Conservation (phyloP, 805 yeast species). For the Ogataea trehalophila region DNA sequence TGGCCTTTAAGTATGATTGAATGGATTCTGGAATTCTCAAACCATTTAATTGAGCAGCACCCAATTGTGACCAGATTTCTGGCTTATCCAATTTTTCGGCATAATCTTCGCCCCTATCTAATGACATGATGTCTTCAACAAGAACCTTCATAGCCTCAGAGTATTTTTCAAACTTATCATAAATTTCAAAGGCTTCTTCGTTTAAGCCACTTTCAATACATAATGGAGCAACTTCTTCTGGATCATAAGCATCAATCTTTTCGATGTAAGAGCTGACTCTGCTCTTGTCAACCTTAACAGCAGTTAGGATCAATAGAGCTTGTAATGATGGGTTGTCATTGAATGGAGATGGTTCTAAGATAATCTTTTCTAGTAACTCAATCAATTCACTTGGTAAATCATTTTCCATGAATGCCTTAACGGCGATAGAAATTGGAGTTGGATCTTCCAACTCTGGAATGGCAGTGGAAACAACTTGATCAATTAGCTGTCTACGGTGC, state of each 20-base stretch:
- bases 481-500: constrained; percentile 88
- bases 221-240: constrained; percentile 88
- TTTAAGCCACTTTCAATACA: constrained; percentile 82
- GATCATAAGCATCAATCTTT: constrained; percentile 85
- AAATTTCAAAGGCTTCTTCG: constrained; percentile 94
- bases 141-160: constrained; percentile 82
- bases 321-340: constrained; percentile 93
- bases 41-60: constrained; percentile 94
- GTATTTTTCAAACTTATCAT: constrained; percentile 75
- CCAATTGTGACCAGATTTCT: constrained; percentile 91
- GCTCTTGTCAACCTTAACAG: constrained; percentile 89
- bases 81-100: constrained; percentile 86
- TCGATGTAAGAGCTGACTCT: constrained; percentile 82
- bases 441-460: constrained; percentile 92
- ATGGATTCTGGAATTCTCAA: constrained; percentile 88
- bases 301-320: constrained; percentile 88
- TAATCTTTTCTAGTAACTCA: constrained; percentile 92
- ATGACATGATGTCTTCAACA: constrained; percentile 88
- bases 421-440: constrained; percentile 89
- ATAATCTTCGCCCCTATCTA: constrained; percentile 90
- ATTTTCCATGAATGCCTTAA: constrained; percentile 93
- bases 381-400: constrained; percentile 89
- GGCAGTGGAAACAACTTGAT: constrained; percentile 93
- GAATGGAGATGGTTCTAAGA: constrained; percentile 95
- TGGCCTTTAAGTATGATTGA: constrained; percentile 85